A percentile compares a stretch with the other conserved stretches of the same genome.
Evolutionary conservation across 768 basidiomycete genomes (phyloP).

Genomic region (Tylopilus felleus): DNA sequence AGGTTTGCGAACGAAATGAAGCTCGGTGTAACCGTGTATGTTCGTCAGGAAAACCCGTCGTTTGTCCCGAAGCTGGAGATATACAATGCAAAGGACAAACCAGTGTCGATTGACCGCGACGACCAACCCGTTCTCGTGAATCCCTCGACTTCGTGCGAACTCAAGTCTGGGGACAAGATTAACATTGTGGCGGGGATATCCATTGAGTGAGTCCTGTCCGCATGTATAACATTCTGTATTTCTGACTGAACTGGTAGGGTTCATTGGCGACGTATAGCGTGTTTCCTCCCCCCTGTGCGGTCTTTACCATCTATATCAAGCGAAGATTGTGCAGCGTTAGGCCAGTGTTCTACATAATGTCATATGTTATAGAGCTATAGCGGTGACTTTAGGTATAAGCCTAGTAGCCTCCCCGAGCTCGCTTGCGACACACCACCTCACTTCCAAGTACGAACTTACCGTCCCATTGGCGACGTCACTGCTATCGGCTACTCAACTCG

Average conservation of each 20-base stretch:
- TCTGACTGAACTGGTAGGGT: constrained; percentile 35
- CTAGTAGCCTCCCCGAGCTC: constrained; percentile 43
- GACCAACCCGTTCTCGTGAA: constrained; percentile 35
- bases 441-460: constrained; percentile 46
- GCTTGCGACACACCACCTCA: constrained; percentile 64
- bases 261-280: constrained; percentile 50
- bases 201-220: constrained; percentile 41
- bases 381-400: constrained; percentile 44
- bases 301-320: constrained; percentile 36
- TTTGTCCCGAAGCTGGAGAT: constrained; percentile 48
- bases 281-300: constrained; percentile 40
- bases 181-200: constrained; percentile 41
- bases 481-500: constrained; percentile 54
- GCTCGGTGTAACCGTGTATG: neutral
- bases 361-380: neutral
- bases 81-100: constrained; percentile 46
- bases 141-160: constrained; percentile 34
- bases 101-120: constrained; percentile 39
- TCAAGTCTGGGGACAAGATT: constrained; percentile 55
- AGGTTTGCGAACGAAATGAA: neutral
- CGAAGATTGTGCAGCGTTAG: constrained; percentile 49
- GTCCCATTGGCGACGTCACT: constrained; percentile 55
- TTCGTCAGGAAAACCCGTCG: constrained; percentile 45
- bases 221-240: neutral
- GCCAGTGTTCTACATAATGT: constrained; percentile 35